phyloP scores from a whole-genome alignment of 2,329 filamentous ascomycete species.

The Tolypocladium amazonense region DNA sequence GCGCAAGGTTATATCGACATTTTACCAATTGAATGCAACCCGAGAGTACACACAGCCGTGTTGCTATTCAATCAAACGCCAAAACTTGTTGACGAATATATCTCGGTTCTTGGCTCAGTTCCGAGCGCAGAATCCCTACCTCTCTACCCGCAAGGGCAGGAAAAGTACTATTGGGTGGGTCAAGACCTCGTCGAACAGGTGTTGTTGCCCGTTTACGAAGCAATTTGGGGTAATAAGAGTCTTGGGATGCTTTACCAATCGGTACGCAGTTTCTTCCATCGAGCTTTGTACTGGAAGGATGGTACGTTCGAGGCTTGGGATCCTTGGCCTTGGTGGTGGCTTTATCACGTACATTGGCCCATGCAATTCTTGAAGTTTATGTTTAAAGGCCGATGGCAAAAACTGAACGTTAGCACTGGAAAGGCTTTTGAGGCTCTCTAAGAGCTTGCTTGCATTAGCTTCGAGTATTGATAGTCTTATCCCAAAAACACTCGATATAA shows the following conservation, averaged over 20 bases:
- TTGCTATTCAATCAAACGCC: background rate
- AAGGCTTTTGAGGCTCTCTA: background rate
- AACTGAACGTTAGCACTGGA: background rate
- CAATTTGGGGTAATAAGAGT: background rate
- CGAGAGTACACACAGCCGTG: background rate
- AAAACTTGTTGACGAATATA: background rate
- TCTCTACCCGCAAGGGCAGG: background rate
- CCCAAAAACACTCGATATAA: too few species aligned
- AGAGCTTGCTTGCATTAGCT: too few species aligned
- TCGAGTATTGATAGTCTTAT: too few species aligned
- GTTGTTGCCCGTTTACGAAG: background rate
- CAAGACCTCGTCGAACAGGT: background rate
- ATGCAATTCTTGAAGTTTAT: background rate
- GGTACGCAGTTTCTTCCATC: background rate
- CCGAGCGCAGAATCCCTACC: background rate
- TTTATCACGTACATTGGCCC: background rate
- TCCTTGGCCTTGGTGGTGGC: background rate
- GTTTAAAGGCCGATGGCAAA: background rate
- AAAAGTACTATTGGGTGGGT: background rate
- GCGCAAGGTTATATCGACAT: background rate
- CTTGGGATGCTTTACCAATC: background rate
- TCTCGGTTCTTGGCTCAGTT: background rate
- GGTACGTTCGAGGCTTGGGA: background rate
- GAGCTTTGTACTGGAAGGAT: background rate
- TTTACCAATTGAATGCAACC: background rate